These are phyloP conservation scores for Acanthamoeba quina DNA, from an alignment of 208 protist species.

Conservation along the genomic window DNA sequence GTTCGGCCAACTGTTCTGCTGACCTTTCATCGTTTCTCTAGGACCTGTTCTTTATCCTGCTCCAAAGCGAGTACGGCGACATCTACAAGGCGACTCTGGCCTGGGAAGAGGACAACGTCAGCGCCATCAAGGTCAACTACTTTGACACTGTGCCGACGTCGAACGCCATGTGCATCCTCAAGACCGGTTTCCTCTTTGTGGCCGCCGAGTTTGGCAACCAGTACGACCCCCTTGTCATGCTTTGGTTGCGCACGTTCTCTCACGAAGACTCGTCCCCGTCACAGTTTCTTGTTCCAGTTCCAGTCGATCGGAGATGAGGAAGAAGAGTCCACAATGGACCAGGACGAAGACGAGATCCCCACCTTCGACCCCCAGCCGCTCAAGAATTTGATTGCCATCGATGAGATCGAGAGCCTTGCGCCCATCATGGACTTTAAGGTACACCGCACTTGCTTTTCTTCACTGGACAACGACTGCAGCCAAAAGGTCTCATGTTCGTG, in stretches of 20 bases:
- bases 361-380: slow-evolving; percentile 86
- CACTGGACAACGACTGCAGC: background rate
- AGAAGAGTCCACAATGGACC: slow-evolving; percentile 78
- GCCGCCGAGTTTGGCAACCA: slow-evolving; percentile 97
- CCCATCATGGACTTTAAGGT: slow-evolving; percentile 90
- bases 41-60: slow-evolving; percentile 95
- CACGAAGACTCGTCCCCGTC: background rate
- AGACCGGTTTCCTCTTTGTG: slow-evolving; percentile 96
- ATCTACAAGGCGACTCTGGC: slow-evolving; percentile 96
- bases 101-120: slow-evolving; percentile 90
- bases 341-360: slow-evolving; percentile 56
- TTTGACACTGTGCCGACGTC: slow-evolving; percentile 98
- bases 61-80: slow-evolving; percentile 98
- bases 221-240: slow-evolving; percentile 67
- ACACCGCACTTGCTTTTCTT: background rate
- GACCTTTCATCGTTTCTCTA: background rate
- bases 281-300: slow-evolving; percentile 92
- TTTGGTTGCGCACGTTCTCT: background rate
- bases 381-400: slow-evolving; percentile 88
- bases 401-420: slow-evolving; percentile 89
- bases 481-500: background rate
- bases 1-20: background rate
- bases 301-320: slow-evolving; percentile 90
- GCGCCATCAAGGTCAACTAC: slow-evolving; percentile 94
- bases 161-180: slow-evolving; percentile 94